A percentile compares a stretch with the other conserved stretches of the same genome.
Conservation (phyloP, 2,329 filamentous ascomycete genomes). For the Chaetomiaceae sp. region DNA sequence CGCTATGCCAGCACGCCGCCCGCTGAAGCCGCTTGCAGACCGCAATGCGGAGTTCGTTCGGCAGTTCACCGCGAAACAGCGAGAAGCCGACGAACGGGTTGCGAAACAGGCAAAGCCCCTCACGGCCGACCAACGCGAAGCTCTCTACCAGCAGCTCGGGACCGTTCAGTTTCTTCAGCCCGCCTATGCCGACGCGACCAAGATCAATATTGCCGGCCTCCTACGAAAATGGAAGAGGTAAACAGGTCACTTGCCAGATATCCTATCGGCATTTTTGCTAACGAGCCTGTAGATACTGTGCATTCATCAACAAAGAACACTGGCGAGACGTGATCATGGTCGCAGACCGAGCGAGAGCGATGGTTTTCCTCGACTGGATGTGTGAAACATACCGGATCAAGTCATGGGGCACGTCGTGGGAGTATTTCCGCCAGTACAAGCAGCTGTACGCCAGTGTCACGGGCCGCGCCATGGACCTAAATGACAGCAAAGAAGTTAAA, state of each 20-base stretch:
- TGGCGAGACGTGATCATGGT: constrained; percentile 15
- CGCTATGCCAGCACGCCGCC: constrained; percentile 7
- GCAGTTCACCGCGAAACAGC: too few relatives aligned
- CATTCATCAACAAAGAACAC: background rate
- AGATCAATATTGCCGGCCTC: constrained; percentile 23
- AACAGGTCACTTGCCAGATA: constrained; percentile 3
- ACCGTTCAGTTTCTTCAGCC: constrained; percentile 19
- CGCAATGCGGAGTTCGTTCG: too few relatives aligned
- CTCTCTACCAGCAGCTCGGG: constrained; percentile 21
- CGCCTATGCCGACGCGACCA: constrained; percentile 21
- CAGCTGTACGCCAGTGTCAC: constrained; percentile 3
- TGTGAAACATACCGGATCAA: constrained; percentile 19
- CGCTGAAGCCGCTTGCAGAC: too few relatives aligned
- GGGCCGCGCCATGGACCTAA: constrained; percentile 2
- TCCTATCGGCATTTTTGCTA: constrained; percentile 7
- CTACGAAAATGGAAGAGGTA: constrained; percentile 25
- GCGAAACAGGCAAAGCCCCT: too few relatives aligned
- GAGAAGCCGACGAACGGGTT: too few relatives aligned
- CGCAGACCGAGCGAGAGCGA: constrained; percentile 15
- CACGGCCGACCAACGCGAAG: constrained; percentile 15
- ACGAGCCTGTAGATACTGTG: constrained; percentile 17
- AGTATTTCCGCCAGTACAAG: constrained; percentile 12
- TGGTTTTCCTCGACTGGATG: constrained; percentile 18
- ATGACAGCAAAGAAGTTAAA: constrained; percentile 5
- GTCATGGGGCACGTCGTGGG: constrained; percentile 1